These are phyloP conservation scores for Pythium volutum DNA, from an alignment of 352 stramenopile species.

Conservation along the genomic window DNA sequence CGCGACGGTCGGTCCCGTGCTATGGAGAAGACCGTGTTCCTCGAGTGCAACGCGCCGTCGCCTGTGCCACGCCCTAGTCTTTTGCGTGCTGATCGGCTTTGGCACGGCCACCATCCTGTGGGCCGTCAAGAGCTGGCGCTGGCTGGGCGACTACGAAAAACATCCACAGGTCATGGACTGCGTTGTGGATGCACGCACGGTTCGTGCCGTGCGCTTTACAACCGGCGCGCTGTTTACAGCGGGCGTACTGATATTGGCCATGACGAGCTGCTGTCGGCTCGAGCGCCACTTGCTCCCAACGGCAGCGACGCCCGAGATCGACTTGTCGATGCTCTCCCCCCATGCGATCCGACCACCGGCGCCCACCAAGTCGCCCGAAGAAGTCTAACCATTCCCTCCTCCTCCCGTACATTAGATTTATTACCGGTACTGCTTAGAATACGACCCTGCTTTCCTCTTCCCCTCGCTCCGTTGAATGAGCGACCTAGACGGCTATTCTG, in stretches of 20 bases:
- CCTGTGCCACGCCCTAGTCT: background rate
- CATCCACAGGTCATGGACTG: background rate
- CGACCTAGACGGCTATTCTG: conserved; percentile 17
- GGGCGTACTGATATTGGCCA: conserved; percentile 33
- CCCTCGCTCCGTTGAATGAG: background rate
- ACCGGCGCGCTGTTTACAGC: conserved; percentile 34
- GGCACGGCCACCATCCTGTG: conserved; percentile 3
- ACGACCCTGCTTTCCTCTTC: background rate
- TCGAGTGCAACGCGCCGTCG: background rate
- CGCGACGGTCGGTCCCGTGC: background rate
- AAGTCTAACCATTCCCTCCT: background rate
- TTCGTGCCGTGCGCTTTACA: conserved; percentile 15
- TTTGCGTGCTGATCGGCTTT: conserved; percentile 7
- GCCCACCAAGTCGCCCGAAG: conserved; percentile 11
- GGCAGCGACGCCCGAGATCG: conserved; percentile 27
- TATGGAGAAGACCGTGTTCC: background rate
- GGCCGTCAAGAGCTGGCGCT: conserved; percentile 14
- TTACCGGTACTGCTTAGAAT: background rate
- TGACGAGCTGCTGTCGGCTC: conserved; percentile 52
- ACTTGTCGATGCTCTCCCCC: conserved; percentile 37
- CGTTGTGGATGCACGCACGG: conserved; percentile 2
- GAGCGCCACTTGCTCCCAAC: conserved; percentile 47
- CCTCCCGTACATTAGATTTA: background rate
- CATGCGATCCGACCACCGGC: conserved; percentile 19
- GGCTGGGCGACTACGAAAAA: background rate